phyloP scores from a whole-genome alignment of 2,329 filamentous ascomycete species.

The Cytospora leucostoma region DNA sequence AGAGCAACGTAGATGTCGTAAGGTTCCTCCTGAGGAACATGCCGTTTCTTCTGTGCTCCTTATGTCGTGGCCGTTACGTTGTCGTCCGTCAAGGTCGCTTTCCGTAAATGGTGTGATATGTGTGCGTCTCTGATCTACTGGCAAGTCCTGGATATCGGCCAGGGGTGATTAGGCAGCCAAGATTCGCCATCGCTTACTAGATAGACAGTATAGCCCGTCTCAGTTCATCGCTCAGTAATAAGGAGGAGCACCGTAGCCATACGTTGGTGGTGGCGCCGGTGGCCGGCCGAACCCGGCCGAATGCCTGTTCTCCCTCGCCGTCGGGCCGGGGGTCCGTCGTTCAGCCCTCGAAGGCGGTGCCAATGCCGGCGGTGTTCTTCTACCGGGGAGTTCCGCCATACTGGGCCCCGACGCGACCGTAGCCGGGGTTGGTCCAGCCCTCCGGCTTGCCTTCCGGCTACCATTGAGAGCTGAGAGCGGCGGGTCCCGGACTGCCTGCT shows the following conservation, averaged over 20 bases:
- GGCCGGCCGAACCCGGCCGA: conserved; percentile 28
- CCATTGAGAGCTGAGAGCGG: conserved; percentile 57
- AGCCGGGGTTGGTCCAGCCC: conserved; percentile 38
- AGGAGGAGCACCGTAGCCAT: conserved; percentile 28
- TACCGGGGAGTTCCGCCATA: conserved; percentile 38
- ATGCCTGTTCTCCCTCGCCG: conserved; percentile 31
- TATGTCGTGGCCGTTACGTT: not conserved
- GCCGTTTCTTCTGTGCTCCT: not conserved
- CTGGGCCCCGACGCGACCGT: conserved; percentile 42
- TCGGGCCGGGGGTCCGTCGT: conserved; percentile 43
- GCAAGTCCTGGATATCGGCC: not conserved
- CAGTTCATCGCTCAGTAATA: conserved; percentile 7
- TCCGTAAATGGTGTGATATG: not conserved
- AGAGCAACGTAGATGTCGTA: conserved; percentile 7
- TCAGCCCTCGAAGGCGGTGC: conserved; percentile 36
- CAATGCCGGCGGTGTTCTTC: conserved; percentile 41
- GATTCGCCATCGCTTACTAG: not conserved
- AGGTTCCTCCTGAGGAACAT: not conserved
- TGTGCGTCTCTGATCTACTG: not conserved
- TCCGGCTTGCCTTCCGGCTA: conserved; percentile 49
- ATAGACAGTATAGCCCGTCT: too few relatives aligned
- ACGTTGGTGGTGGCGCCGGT: conserved; percentile 31
- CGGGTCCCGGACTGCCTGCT: conserved; percentile 60
- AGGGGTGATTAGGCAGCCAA: not conserved
- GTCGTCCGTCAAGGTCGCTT: not conserved